Evolutionary conservation across 1,139 yeast species (phyloP).

Genomic region (Pichia cactophila): DNA sequence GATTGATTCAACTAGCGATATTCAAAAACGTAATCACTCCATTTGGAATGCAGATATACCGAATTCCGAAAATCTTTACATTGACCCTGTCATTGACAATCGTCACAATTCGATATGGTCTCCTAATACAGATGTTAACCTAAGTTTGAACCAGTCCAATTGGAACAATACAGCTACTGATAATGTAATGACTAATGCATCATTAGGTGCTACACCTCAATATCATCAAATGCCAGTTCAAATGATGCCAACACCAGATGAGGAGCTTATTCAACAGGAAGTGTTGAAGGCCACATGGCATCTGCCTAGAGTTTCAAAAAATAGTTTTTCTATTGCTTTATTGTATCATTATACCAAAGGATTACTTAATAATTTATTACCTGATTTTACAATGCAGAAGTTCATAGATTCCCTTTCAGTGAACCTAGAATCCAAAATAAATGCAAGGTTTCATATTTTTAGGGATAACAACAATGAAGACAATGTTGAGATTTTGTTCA

Average conservation of each 20-base stretch:
- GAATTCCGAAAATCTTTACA: neutral
- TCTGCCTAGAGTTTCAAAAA: conserved; percentile 16
- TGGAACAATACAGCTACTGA: neutral
- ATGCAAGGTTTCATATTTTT: conserved; percentile 36
- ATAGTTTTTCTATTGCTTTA: conserved; percentile 17
- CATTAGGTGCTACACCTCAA: no score
- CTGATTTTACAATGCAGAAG: conserved; percentile 34
- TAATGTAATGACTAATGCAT: neutral
- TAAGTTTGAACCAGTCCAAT: neutral
- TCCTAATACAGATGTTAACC: neutral
- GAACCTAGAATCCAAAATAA: conserved; percentile 26
- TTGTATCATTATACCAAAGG: conserved; percentile 21
- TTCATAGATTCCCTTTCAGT: conserved; percentile 31
- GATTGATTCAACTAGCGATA: neutral
- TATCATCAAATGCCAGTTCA: neutral
- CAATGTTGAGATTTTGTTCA: conserved; percentile 20
- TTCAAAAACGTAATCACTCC: neutral
- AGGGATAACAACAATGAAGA: conserved; percentile 40
- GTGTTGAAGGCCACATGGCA: conserved; percentile 18
- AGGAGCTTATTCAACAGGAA: conserved; percentile 23
- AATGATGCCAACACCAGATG: conserved; percentile 8
- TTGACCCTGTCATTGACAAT: neutral
- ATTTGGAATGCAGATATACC: conserved; percentile 2
- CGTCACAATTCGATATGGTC: conserved; percentile 14
- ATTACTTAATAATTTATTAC: conserved; percentile 11